Base-by-base conservation (phyloP, 2,329 filamentous ascomycete genomes). In the Pseudohalonectria lignicola region DNA sequence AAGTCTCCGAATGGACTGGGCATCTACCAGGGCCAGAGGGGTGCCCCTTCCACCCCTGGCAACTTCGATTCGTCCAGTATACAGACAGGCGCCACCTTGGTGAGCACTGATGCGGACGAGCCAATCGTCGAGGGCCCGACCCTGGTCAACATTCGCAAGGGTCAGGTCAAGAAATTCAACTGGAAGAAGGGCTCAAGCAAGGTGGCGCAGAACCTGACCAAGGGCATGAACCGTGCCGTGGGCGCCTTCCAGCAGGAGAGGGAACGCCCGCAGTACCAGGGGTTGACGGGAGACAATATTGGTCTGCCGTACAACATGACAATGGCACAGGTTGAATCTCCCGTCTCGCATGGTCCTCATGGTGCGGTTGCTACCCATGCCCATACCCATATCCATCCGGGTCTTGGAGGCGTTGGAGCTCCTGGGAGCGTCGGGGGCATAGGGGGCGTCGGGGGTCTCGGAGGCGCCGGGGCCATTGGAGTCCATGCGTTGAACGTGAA, bases 151-250 rank as follows among this genome's bases (percentile, higher is more conserved):
- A 93, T 96, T 45, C 79, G 87, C 50, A 96, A 95, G 63, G 87
- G 84, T 21, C 87, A 94, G 55, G 79, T 82, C 39, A 94, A 87
- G 66, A 96, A 95, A 59, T 95, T 95, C 63, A 94, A 94, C 63
- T 96, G 92, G 88, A 94, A 95, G 71, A 94, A 93, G 67, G 87
- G 87, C 29, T 86, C 86, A 29, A 90, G 94, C 61, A 88, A 85
- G 40, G 81, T 96, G 50, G 88, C 88, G 20, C 94, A 95, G 60
- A 90, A 88, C 53, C 84, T 96, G 37, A 83, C 84, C 43, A 95
- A 95, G 65, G 87, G 88, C 37, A 79, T 96, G 57, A 94, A 94
- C 60, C 85, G 87, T 39, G 88, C 88, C 5, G 93, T 95, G 42
- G 82, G 80, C 36, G 82, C 81, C 39, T 79, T 73, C 67, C 74